phyloP scores from a whole-genome alignment of 2,329 filamentous ascomycete genomes.

The Cladosporium velox region DNA sequence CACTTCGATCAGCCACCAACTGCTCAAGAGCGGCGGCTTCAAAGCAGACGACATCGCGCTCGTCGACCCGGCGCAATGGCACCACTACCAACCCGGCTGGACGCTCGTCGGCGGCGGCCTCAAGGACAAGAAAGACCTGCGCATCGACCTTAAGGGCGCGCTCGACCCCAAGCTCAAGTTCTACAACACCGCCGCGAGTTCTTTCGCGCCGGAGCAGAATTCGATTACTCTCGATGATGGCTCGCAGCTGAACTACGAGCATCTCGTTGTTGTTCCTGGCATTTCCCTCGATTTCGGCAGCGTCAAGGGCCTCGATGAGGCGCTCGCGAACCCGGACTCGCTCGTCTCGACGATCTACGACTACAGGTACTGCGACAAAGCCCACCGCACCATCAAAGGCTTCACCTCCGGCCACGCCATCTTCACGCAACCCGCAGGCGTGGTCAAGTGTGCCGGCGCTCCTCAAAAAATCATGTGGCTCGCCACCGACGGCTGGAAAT shows the following conservation, averaged over 20 bases:
- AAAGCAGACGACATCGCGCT: conserved; percentile 62
- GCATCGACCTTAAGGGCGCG: conserved; percentile 52
- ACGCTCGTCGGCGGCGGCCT: conserved; percentile 68
- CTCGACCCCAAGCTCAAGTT: conserved; percentile 63
- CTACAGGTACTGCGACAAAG: conserved; percentile 44
- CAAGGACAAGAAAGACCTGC: conserved; percentile 62
- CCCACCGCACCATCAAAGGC: conserved; percentile 35
- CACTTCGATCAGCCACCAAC: conserved; percentile 66
- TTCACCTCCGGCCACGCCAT: conserved; percentile 41
- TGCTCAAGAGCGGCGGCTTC: conserved; percentile 62
- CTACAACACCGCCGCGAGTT: conserved; percentile 56
- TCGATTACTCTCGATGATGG: conserved; percentile 57
- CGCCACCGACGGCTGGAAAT: conserved; percentile 43
- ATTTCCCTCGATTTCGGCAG: conserved; percentile 25
- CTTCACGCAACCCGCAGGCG: conserved; percentile 43
- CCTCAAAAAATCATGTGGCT: conserved; percentile 48
- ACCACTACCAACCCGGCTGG: conserved; percentile 71
- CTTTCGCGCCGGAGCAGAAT: conserved; percentile 60
- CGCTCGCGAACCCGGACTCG: conserved; percentile 39
- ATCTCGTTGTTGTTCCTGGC: conserved; percentile 61
- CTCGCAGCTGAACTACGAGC: conserved; percentile 61
- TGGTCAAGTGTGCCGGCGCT: conserved; percentile 44
- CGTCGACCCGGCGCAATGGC: conserved; percentile 63
- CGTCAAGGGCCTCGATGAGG: conserved; percentile 30
- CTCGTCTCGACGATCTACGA: conserved; percentile 42